These are phyloP conservation scores for Amanita rimosa DNA, from an alignment of 768 basidiomycete genomes.

Conservation along the genomic window DNA sequence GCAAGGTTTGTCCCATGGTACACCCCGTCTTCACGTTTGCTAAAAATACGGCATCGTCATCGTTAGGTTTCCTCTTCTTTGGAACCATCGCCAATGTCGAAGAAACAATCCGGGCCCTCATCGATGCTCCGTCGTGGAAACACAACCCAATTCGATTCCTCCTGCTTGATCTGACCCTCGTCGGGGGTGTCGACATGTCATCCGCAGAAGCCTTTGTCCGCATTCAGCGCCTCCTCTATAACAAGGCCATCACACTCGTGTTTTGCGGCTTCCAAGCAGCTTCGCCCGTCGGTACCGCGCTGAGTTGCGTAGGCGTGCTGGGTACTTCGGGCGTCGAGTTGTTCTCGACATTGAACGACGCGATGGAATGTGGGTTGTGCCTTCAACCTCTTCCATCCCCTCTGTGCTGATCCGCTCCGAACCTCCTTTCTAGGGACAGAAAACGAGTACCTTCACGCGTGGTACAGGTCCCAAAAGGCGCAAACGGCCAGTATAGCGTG, in stretches of 20 bases:
- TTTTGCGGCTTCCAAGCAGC: slow-evolving; percentile 73
- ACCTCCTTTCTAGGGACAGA: slow-evolving; percentile 58
- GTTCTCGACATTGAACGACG: slow-evolving; percentile 77
- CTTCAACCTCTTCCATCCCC: not conserved
- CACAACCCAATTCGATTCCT: slow-evolving; percentile 80
- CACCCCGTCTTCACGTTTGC: too few species aligned
- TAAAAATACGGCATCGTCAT: too few species aligned
- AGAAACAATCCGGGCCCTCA: slow-evolving; percentile 65
- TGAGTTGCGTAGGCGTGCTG: slow-evolving; percentile 72
- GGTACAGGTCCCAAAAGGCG: slow-evolving; percentile 58
- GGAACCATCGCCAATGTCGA: slow-evolving; percentile 91
- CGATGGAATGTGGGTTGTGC: slow-evolving; percentile 71
- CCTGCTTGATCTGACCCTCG: slow-evolving; percentile 77
- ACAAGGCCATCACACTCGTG: slow-evolving; percentile 73
- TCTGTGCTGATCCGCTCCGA: not conserved
- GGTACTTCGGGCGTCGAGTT: slow-evolving; percentile 71
- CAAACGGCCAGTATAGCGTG: slow-evolving; percentile 34
- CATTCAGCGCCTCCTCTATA: slow-evolving; percentile 68
- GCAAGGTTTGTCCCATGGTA: slow-evolving; percentile 39
- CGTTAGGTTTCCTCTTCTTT: slow-evolving; percentile 61
- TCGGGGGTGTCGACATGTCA: slow-evolving; percentile 88
- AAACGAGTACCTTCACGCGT: slow-evolving; percentile 80
- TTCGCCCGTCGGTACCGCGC: slow-evolving; percentile 53
- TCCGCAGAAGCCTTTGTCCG: slow-evolving; percentile 93
- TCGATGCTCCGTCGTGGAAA: slow-evolving; percentile 63